Evolutionary conservation across 2,329 filamentous ascomycete genomes (phyloP).

Genomic region (Simplicillium sp.): DNA sequence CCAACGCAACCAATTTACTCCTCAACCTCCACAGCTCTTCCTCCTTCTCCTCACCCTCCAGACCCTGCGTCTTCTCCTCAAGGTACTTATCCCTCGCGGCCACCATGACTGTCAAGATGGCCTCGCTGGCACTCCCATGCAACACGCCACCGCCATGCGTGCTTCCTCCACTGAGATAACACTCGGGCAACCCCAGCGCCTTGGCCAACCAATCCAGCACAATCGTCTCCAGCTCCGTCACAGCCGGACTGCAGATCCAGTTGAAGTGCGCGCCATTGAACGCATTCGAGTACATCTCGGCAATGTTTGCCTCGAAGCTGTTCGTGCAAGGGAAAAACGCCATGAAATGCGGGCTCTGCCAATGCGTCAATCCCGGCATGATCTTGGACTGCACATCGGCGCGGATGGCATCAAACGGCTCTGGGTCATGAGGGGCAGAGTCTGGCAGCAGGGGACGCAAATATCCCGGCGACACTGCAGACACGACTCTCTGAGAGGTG

Average conservation of each 20-base stretch:
- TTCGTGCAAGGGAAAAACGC: slow-evolving; percentile 84
- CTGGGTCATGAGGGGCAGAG: slow-evolving; percentile 54
- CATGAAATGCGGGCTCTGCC: slow-evolving; percentile 92
- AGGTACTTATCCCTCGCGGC: slow-evolving; percentile 78
- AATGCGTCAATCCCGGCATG: slow-evolving; percentile 86
- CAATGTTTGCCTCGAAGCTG: slow-evolving; percentile 77
- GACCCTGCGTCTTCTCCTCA: slow-evolving; percentile 43
- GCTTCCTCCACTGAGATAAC: slow-evolving; percentile 64
- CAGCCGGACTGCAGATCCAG: slow-evolving; percentile 88
- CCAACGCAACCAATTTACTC: slow-evolving; percentile 62
- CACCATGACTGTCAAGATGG: slow-evolving; percentile 76
- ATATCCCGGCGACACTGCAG: slow-evolving; percentile 76
- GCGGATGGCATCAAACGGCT: slow-evolving; percentile 71
- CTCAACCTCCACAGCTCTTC: slow-evolving; percentile 50
- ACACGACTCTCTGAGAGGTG: slow-evolving; percentile 59
- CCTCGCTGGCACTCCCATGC: slow-evolving; percentile 83
- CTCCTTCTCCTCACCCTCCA: slow-evolving; percentile 56
- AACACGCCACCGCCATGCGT: slow-evolving; percentile 80
- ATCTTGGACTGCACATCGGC: slow-evolving; percentile 79
- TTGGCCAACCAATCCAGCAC: slow-evolving; percentile 87
- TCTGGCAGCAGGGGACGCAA: slow-evolving; percentile 68
- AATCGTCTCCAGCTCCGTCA: slow-evolving; percentile 88
- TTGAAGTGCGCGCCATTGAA: slow-evolving; percentile 93
- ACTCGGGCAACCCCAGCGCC: slow-evolving; percentile 61
- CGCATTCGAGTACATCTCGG: slow-evolving; percentile 83